These are phyloP conservation scores for Eustoma russellianum DNA, from an alignment of 257 asterid genomes.

Conservation along the genomic window DNA sequence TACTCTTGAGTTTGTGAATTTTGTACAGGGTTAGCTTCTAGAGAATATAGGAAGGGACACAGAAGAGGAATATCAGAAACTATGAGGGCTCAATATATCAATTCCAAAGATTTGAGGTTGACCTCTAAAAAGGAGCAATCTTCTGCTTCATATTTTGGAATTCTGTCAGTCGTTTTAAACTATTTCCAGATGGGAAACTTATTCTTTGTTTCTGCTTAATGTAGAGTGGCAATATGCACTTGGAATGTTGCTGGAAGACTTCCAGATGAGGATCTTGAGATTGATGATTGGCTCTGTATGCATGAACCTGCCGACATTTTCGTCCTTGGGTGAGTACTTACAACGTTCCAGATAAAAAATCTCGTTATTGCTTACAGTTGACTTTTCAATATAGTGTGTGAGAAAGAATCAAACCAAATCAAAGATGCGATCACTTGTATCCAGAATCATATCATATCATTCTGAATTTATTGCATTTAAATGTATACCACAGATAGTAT, in stretches of 20 bases:
- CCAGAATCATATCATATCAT: no score
- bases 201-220: neutral
- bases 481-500: no score
- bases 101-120: conserved; percentile 83
- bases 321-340: conserved; percentile 61
- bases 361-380: no score
- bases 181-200: no score
- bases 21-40: conserved; percentile 35
- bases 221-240: conserved; percentile 74
- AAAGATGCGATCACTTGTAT: no score
- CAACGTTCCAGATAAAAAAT: no score
- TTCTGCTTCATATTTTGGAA: no score
- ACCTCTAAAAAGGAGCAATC: conserved; percentile 15
- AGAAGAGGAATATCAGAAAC: conserved; percentile 95
- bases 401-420: no score
- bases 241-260: conserved; percentile 90
- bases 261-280: conserved; percentile 63
- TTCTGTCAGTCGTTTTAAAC: no score
- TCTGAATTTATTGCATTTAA: no score
- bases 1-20: no score
- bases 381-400: no score
- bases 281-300: conserved; percentile 79
- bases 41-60: conserved; percentile 33
- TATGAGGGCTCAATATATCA: conserved; percentile 65
- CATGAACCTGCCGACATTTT: conserved; percentile 82